A percentile compares a stretch with the other conserved stretches of the same genome.
Conservation (phyloP, 2,329 filamentous ascomycete genomes). For the Scytalidium sp. region DNA sequence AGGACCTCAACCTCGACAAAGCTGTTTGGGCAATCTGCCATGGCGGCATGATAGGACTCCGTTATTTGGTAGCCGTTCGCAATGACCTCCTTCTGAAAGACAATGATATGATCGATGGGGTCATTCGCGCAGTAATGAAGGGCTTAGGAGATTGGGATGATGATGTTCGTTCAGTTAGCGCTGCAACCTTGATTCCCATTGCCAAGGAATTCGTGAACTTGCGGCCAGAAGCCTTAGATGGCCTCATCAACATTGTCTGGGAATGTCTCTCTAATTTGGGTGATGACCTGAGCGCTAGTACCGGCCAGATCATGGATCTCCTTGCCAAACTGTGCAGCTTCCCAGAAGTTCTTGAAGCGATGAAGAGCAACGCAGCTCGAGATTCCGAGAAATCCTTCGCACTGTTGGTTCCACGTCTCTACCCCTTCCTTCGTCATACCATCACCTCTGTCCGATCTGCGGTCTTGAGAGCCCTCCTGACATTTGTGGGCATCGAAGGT, state of each 20-base stretch:
- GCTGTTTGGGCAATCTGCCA: slow-evolving; percentile 94
- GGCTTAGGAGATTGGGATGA: slow-evolving; percentile 89
- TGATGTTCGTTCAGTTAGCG: slow-evolving; percentile 94
- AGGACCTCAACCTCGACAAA: slow-evolving; percentile 69
- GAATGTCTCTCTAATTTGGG: slow-evolving; percentile 95
- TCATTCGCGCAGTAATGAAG: slow-evolving; percentile 91
- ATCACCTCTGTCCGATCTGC: slow-evolving; percentile 94
- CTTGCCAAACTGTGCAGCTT: slow-evolving; percentile 94
- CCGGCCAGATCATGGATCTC: slow-evolving; percentile 97
- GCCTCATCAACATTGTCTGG: slow-evolving; percentile 93
- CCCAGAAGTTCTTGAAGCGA: slow-evolving; percentile 85
- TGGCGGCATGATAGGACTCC: slow-evolving; percentile 93
- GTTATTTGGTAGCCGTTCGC: slow-evolving; percentile 91
- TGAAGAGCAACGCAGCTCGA: slow-evolving; percentile 83
- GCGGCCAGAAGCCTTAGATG: slow-evolving; percentile 72
- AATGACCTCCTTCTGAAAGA: slow-evolving; percentile 88
- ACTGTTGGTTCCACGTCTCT: slow-evolving; percentile 86
- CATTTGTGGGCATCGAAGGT: slow-evolving; percentile 84
- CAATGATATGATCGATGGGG: slow-evolving; percentile 83
- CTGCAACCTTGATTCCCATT: slow-evolving; percentile 95
- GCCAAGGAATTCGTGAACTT: slow-evolving; percentile 90
- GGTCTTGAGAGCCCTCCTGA: slow-evolving; percentile 87
- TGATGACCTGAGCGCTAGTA: slow-evolving; percentile 95
- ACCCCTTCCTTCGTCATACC: slow-evolving; percentile 94
- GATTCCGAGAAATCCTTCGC: slow-evolving; percentile 89